These are phyloP conservation scores for Alternaria alternata DNA, from an alignment of 2,329 filamentous ascomycete species.

Conservation along the genomic window DNA sequence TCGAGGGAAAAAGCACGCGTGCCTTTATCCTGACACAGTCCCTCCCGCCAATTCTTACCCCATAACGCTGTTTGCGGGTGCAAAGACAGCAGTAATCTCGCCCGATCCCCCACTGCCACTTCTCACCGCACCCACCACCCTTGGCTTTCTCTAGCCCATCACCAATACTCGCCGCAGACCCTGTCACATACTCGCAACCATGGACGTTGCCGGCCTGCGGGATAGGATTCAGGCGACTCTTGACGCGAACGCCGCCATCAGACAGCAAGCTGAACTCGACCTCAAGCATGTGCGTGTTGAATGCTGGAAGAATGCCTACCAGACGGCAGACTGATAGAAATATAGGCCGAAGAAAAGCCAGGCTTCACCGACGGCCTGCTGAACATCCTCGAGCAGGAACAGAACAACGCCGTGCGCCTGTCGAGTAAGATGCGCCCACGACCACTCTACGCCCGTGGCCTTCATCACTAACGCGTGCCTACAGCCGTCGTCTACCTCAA, in stretches of 20 bases:
- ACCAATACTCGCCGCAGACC: slow-evolving; percentile 19
- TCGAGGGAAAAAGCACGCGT: slow-evolving; percentile 23
- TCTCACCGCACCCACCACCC: slow-evolving; percentile 29
- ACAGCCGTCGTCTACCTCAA: slow-evolving; percentile 96
- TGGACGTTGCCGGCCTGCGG: slow-evolving; percentile 79
- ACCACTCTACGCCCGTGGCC: neutral
- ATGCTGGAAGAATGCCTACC: slow-evolving; percentile 16
- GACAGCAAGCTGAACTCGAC: slow-evolving; percentile 80
- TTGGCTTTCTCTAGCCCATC: slow-evolving; percentile 13
- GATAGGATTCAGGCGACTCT: slow-evolving; percentile 80
- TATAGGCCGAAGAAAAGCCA: slow-evolving; percentile 84
- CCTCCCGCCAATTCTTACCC: slow-evolving; percentile 21
- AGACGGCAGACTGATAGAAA: slow-evolving; percentile 34
- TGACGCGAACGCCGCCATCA: slow-evolving; percentile 75
- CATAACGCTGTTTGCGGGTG: slow-evolving; percentile 24
- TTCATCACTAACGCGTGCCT: slow-evolving; percentile 33
- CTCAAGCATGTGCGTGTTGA: slow-evolving; percentile 74
- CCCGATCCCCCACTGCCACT: slow-evolving; percentile 27
- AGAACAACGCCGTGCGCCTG: slow-evolving; percentile 82
- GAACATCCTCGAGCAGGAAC: slow-evolving; percentile 88
- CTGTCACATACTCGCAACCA: slow-evolving; percentile 52
- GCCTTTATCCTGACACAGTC: slow-evolving; percentile 17
- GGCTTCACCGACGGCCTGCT: slow-evolving; percentile 91
- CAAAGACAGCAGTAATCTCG: slow-evolving; percentile 22
- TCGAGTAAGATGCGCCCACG: slow-evolving; percentile 71